phyloP scores from a whole-genome alignment of 2,329 filamentous ascomycete species.

The Tolypocladium pustulatum region DNA sequence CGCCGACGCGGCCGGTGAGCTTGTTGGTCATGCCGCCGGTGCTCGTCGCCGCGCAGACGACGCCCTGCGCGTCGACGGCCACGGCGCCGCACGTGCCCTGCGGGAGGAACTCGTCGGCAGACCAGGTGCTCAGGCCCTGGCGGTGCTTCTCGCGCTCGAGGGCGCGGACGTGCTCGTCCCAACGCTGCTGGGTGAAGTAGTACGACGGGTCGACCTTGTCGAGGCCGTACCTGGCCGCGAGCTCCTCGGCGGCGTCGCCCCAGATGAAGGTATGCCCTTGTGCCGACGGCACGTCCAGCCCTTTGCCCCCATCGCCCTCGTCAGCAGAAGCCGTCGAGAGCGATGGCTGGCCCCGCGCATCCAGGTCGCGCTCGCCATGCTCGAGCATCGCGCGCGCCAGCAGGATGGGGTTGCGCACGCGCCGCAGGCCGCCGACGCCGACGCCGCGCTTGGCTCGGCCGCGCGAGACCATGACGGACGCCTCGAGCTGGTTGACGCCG shows the following conservation, averaged over 20 bases:
- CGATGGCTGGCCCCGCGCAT: slow-evolving; percentile 11
- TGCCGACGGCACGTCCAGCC: slow-evolving; percentile 40
- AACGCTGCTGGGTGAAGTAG: slow-evolving; percentile 68
- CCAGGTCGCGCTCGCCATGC: slow-evolving; percentile 51
- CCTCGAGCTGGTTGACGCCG: slow-evolving; percentile 78
- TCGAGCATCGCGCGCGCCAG: slow-evolving; percentile 64
- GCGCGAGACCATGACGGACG: slow-evolving; percentile 72
- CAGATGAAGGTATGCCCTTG: slow-evolving; percentile 62
- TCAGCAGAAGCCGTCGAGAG: too few relatives aligned
- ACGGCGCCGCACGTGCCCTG: slow-evolving; percentile 82
- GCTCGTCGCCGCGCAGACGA: slow-evolving; percentile 57
- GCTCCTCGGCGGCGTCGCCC: slow-evolving; percentile 55
- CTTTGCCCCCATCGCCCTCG: slow-evolving; percentile 12
- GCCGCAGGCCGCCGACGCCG: slow-evolving; percentile 61
- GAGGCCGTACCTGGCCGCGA: slow-evolving; percentile 59
- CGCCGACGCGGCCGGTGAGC: slow-evolving; percentile 71
- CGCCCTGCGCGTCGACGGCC: slow-evolving; percentile 65
- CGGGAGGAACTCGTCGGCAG: slow-evolving; percentile 56
- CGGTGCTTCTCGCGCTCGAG: slow-evolving; percentile 35
- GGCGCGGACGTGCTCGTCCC: slow-evolving; percentile 66
- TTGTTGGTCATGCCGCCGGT: slow-evolving; percentile 84
- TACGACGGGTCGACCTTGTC: slow-evolving; percentile 60
- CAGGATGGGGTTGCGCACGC: slow-evolving; percentile 70
- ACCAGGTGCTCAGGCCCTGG: slow-evolving; percentile 38
- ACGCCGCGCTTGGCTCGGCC: slow-evolving; percentile 66